Conservation (phyloP, 805 yeast species). For the Saturnispora bothae region DNA sequence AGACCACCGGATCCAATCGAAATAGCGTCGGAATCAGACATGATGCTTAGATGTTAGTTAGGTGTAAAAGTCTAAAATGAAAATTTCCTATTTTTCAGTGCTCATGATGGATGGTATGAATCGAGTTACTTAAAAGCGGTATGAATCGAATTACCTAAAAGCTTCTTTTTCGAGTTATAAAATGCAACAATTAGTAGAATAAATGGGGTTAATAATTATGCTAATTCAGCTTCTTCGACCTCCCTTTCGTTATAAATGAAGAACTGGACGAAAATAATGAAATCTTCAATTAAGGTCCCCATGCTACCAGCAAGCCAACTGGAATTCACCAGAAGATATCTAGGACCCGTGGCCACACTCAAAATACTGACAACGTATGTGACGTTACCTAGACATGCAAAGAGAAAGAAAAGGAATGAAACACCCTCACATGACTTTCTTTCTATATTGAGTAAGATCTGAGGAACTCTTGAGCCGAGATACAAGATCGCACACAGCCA, state of each 20-base stretch:
- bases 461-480: constrained; percentile 87
- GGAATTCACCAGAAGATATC: constrained; percentile 69
- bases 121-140: no score
- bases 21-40: constrained; percentile 12
- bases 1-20: constrained; percentile 34
- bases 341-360: constrained; percentile 57
- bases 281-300: constrained; percentile 79
- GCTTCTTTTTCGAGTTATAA: no score
- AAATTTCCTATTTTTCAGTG: no score
- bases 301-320: constrained; percentile 90
- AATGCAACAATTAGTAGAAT: no score
- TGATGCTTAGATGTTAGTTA: no score
- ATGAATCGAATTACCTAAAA: no score
- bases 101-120: no score
- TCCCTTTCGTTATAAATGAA: constrained; percentile 49
- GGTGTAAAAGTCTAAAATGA: no score
- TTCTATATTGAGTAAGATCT: constrained; percentile 71
- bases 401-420: constrained; percentile 82
- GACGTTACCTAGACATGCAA: constrained; percentile 90
- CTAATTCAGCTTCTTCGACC: constrained; percentile 19
- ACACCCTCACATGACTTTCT: constrained; percentile 94
- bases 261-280: constrained; percentile 76
- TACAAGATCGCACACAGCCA: constrained; percentile 66
- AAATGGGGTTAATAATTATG: no score
- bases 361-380: constrained; percentile 84